phyloP scores from a whole-genome alignment of 768 basidiomycete genomes.

The Cyclocybe cylindracea region DNA sequence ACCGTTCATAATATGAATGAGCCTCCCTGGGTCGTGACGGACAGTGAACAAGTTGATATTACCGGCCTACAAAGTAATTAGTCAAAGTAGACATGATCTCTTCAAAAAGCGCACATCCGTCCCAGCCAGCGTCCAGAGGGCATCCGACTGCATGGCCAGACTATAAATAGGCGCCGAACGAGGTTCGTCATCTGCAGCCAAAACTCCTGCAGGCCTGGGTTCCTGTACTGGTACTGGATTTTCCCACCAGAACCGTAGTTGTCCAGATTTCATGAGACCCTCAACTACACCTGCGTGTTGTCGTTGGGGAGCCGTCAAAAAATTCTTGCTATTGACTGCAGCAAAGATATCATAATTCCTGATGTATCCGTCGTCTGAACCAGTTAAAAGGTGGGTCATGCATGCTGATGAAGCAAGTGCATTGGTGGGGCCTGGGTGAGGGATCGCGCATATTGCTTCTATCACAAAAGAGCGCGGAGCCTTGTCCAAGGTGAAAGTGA shows the following conservation, averaged over 20 bases:
- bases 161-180: slow-evolving; percentile 81
- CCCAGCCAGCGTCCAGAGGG: slow-evolving; percentile 89
- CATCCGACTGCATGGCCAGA: slow-evolving; percentile 89
- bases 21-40: slow-evolving; percentile 86
- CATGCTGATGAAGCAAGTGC: slow-evolving; percentile 85
- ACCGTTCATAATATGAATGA: slow-evolving; percentile 70
- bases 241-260: slow-evolving; percentile 90
- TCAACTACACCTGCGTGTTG: slow-evolving; percentile 91
- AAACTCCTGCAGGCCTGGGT: slow-evolving; percentile 20
- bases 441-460: slow-evolving; percentile 90
- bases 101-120: slow-evolving; percentile 64
- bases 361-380: slow-evolving; percentile 92
- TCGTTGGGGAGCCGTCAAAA: slow-evolving; percentile 86
- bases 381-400: slow-evolving; percentile 87
- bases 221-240: slow-evolving; percentile 48
- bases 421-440: slow-evolving; percentile 86
- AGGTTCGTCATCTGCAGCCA: slow-evolving; percentile 47
- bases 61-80: slow-evolving; percentile 60
- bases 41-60: slow-evolving; percentile 91
- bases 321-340: slow-evolving; percentile 84
- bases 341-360: slow-evolving; percentile 91
- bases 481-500: slow-evolving; percentile 47
- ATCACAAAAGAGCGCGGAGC: slow-evolving; percentile 76
- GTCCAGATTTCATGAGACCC: slow-evolving; percentile 87
- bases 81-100: slow-evolving; percentile 1